Evolutionary conservation across 495 filamentous ascomycete genomes (phyloP).

Genomic region (Daldinia vernicosa): DNA sequence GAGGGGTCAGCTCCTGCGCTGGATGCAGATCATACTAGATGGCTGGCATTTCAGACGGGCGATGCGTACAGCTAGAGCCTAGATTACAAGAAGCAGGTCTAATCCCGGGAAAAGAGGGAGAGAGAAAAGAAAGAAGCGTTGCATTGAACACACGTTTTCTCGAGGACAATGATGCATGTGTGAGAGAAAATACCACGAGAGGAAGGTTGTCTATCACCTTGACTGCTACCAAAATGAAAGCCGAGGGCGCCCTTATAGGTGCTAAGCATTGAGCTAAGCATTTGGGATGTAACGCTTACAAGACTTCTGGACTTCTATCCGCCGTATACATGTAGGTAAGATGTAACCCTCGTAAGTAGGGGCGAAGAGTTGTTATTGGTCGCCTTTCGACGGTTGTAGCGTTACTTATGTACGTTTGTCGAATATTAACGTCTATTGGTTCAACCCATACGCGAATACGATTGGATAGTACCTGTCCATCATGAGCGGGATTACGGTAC

Average conservation of each 20-base stretch:
- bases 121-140: not conserved
- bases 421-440: not conserved
- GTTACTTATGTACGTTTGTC: not conserved
- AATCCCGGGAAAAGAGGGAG: not conserved
- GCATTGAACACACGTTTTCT: slow-evolving; percentile 1
- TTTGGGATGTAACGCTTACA: not conserved
- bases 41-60: not conserved
- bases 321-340: not conserved
- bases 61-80: not conserved
- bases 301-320: not conserved
- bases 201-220: not conserved
- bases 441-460: not conserved
- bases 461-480: not conserved
- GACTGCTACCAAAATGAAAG: not conserved
- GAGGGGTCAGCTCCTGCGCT: not conserved
- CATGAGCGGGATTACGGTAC: not conserved
- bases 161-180: not conserved
- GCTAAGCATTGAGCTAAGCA: slow-evolving; percentile 6
- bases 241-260: not conserved
- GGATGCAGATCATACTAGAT: not conserved
- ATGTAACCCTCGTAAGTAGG: not conserved
- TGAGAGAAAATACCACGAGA: not conserved
- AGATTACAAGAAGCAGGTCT: not conserved
- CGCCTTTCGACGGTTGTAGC: not conserved
- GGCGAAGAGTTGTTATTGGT: not conserved